Evolutionary conservation across 2,329 filamentous ascomycete genomes (phyloP).

Genomic region (Arthrocladium fulminans): DNA sequence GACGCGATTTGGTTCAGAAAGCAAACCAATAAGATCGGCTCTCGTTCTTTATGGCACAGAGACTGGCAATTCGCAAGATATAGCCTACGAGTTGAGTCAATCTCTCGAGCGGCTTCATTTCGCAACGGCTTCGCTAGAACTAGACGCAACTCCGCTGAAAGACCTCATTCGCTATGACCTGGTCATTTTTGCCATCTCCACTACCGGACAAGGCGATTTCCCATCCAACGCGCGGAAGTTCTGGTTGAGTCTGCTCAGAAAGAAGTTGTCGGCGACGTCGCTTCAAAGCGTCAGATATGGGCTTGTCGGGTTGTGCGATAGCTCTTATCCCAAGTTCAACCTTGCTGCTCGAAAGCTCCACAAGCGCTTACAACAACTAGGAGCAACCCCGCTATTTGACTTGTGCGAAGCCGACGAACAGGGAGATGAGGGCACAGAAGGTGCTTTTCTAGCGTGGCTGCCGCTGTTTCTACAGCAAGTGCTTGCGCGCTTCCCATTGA

Average conservation of each 20-base stretch:
- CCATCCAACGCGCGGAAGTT: conserved; percentile 73
- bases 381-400: conserved; percentile 65
- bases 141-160: conserved; percentile 60
- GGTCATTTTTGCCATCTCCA: conserved; percentile 70
- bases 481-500: conserved; percentile 59
- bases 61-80: conserved; percentile 87
- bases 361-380: conserved; percentile 74
- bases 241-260: conserved; percentile 76
- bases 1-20: background rate
- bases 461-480: conserved; percentile 58
- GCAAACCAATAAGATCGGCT: conserved; percentile 29
- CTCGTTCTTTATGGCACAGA: conserved; percentile 88
- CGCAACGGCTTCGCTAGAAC: conserved; percentile 61
- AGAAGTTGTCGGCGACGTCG: conserved; percentile 63
- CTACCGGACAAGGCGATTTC: conserved; percentile 89
- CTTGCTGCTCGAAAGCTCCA: conserved; percentile 84
- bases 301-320: conserved; percentile 87
- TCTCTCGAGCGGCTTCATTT: conserved; percentile 72
- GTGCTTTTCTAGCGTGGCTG: conserved; percentile 71
- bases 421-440: conserved; percentile 82
- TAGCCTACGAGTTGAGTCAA: conserved; percentile 73
- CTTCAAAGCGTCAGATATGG: conserved; percentile 64
- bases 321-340: conserved; percentile 92
- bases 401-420: conserved; percentile 87
- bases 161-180: conserved; percentile 25